Base-by-base conservation (phyloP, 2,329 filamentous ascomycete genomes). In the Ascochyta lentis region DNA sequence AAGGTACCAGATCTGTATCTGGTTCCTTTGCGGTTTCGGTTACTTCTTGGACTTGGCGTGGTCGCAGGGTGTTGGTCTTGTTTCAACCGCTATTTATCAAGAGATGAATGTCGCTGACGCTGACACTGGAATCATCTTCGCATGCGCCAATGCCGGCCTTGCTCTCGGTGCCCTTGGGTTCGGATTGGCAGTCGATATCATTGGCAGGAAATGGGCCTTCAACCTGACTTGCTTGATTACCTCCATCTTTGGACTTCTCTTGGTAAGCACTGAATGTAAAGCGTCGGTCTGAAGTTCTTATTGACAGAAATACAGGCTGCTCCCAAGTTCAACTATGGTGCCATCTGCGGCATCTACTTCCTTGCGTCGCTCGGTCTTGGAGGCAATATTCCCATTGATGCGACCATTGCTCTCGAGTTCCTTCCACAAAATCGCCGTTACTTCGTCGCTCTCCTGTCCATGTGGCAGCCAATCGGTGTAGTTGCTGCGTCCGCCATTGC, bases 1-100 rank as follows among this genome's bases (percentile, higher is more conserved):
- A 13, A 60, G 43, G 35, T 71, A 71, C 31, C 68, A 71, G 27
- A 63, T 69, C 58, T 71, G 68, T 45, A 69, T 71, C 46, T 71
- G 68, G 68, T 68, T 71, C 29, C 66, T 71, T 9, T 71, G 68
- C 44, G 68, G 68, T 13, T 71, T 71, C 40, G 68, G 68, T 19
- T 71, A 71, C 44, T 71, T 71, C 34, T 55, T 71, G 24, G 68
- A 71, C 29, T 56, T 70, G n/a, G 66, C 68, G n/a, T 70, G 68
- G 68, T 53, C 66, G 12, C 67, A 71, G 33, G 67, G 68, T 44
- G 67, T 71, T 6, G 68, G 68, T 24, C 42, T 71, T 26, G 66
- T 67, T 24, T 59, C 66, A 2, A 61, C 65, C 2, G 63, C 68
- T 6, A 64, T 71, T 27, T 71, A 71, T n/a, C 64, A 69, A 37